Evolutionary conservation across 2,329 filamentous ascomycete genomes (phyloP).

Genomic region (Neurospora crassa): DNA sequence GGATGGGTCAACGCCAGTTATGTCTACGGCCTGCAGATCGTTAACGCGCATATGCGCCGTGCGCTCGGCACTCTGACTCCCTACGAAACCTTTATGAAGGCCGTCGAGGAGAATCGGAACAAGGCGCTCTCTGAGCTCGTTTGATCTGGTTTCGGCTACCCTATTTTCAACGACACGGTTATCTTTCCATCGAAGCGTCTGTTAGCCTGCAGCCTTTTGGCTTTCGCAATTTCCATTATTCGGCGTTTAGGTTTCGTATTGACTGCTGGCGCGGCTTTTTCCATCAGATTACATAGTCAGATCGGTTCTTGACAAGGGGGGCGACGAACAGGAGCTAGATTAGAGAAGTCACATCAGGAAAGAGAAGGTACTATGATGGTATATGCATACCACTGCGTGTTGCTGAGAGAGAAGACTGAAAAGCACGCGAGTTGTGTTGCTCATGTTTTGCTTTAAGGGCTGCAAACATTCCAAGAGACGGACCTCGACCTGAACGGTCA

Average conservation of each 20-base stretch:
- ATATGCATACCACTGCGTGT: background rate
- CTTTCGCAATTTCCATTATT: background rate
- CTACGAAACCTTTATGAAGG: conserved; percentile 73
- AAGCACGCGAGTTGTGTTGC: background rate
- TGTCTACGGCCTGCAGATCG: conserved; percentile 81
- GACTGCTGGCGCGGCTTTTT: background rate
- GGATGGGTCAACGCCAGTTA: conserved; percentile 99
- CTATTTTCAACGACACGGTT: background rate
- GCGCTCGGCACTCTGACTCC: conserved; percentile 81
- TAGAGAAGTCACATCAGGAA: background rate
- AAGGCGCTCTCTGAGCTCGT: conserved; percentile 40
- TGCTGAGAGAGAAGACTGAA: background rate
- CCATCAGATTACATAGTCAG: background rate
- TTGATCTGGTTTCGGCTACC: conserved; percentile 7
- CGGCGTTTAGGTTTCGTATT: background rate
- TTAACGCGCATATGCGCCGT: conserved; percentile 81
- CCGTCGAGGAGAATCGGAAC: conserved; percentile 45
- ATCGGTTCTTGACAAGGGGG: background rate
- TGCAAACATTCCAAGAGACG: background rate
- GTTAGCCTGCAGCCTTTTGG: background rate
- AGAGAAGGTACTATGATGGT: background rate
- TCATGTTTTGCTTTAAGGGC: background rate
- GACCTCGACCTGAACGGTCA: background rate
- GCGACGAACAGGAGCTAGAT: background rate
- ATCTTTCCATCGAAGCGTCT: background rate